Percentiles rank a stretch among this genome's conserved stretches.
Evolutionary conservation across 805 yeast species (phyloP).

Genomic region (Pichia gijzeniarum): DNA sequence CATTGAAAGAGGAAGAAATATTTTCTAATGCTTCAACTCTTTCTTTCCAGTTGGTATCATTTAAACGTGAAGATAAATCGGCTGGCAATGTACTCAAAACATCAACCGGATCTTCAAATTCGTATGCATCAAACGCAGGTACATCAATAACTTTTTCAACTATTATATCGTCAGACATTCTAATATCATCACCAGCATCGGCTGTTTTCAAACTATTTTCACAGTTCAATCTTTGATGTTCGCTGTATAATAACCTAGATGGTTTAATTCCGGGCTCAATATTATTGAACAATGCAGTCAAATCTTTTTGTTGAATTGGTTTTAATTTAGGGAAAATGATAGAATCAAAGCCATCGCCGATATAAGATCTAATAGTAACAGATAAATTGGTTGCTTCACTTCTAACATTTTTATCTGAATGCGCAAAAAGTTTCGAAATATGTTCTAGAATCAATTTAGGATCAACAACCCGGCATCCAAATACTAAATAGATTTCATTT

Average conservation of each 20-base stretch:
- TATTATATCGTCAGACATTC: conserved; percentile 25
- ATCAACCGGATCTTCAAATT: conserved; percentile 62
- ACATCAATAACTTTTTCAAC: conserved; percentile 20
- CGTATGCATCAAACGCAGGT: conserved; percentile 53
- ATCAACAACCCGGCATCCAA: conserved; percentile 57
- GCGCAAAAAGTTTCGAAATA: conserved; percentile 67
- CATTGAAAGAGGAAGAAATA: conserved; percentile 43
- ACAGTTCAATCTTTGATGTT: conserved; percentile 9
- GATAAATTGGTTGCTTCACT: conserved; percentile 66
- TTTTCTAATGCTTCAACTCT: conserved; percentile 80
- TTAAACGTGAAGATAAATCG: conserved; percentile 48
- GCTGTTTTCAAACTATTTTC: conserved; percentile 13
- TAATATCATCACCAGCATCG: conserved; percentile 32
- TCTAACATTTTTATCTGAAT: conserved; percentile 83
- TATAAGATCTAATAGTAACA: conserved; percentile 66
- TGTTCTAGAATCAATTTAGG: conserved; percentile 51
- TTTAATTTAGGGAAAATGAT: conserved; percentile 66
- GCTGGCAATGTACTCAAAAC: conserved; percentile 61
- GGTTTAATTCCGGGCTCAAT: conserved; percentile 41
- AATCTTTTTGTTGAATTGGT: conserved; percentile 87
- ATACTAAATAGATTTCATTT: conserved; percentile 46
- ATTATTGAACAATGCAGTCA: conserved; percentile 59
- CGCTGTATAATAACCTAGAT: conserved; percentile 45
- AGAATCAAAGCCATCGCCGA: conserved; percentile 56
- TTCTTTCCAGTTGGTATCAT: conserved; percentile 82